Percentiles rank a stretch among this genome's conserved stretches.
phyloP scores from a whole-genome alignment of 2,329 filamentous ascomycete species.

The Cladosporium sp. region DNA sequence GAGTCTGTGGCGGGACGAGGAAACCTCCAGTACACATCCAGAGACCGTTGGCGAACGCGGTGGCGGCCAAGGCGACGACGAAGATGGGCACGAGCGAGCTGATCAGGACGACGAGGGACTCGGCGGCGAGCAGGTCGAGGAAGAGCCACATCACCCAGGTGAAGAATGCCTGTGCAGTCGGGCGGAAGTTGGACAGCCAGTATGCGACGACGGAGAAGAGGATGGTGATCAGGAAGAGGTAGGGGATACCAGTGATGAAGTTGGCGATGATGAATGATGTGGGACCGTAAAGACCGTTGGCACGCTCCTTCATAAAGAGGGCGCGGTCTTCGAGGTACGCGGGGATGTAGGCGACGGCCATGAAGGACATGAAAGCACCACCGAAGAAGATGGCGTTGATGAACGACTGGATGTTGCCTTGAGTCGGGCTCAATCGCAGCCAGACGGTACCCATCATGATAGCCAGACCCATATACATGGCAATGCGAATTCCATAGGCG shows the following conservation, averaged over 20 bases:
- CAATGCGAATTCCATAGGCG: slow-evolving; percentile 75
- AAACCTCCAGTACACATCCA: slow-evolving; percentile 89
- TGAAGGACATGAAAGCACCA: slow-evolving; percentile 50
- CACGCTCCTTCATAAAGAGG: slow-evolving; percentile 70
- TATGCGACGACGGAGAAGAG: slow-evolving; percentile 73
- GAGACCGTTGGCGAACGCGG: slow-evolving; percentile 79
- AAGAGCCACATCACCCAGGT: slow-evolving; percentile 80
- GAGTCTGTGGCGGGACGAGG: slow-evolving; percentile 64
- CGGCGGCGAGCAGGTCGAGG: slow-evolving; percentile 75
- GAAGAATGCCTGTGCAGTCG: slow-evolving; percentile 63
- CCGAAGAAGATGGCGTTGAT: slow-evolving; percentile 69
- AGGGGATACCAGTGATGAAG: slow-evolving; percentile 76
- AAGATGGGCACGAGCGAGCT: slow-evolving; percentile 71
- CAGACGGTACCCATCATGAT: slow-evolving; percentile 88
- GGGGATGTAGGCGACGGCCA: slow-evolving; percentile 72
- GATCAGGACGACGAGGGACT: slow-evolving; percentile 75
- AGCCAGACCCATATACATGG: slow-evolving; percentile 75
- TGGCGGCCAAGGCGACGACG: slow-evolving; percentile 71
- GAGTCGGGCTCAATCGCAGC: slow-evolving; percentile 63
- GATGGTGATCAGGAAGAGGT: slow-evolving; percentile 70
- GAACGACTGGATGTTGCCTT: slow-evolving; percentile 72
- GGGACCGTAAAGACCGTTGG: slow-evolving; percentile 75
- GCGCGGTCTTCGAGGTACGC: slow-evolving; percentile 74
- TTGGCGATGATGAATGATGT: slow-evolving; percentile 70
- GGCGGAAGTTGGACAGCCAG: slow-evolving; percentile 73